A percentile compares a stretch with the other conserved stretches of the same genome.
These are phyloP conservation scores for Plenodomus tracheiphilus DNA, from an alignment of 2,329 filamentous ascomycete genomes.

Conservation along the genomic window DNA sequence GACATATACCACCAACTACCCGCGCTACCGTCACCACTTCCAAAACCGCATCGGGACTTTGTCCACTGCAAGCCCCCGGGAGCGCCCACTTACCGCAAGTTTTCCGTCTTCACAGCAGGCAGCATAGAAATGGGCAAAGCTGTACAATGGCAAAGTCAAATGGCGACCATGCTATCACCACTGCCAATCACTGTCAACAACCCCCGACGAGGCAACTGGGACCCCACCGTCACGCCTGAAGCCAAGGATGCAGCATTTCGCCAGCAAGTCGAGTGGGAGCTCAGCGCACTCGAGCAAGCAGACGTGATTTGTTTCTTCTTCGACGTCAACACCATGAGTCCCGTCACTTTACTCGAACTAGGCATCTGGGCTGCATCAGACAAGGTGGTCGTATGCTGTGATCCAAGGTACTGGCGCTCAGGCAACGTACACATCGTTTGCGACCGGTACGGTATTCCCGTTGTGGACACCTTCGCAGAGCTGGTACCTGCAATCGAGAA, in stretches of 20 bases:
- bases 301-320: conserved; percentile 63
- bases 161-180: conserved; percentile 48
- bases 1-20: conserved; percentile 28
- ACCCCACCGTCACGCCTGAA: conserved; percentile 55
- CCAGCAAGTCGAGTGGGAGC: conserved; percentile 65
- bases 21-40: conserved; percentile 10
- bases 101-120: conserved; percentile 62
- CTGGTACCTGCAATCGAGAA: conserved; percentile 44
- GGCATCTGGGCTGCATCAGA: conserved; percentile 54
- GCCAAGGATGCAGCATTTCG: conserved; percentile 49
- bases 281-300: conserved; percentile 58
- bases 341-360: conserved; percentile 64
- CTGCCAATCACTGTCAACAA: conserved; percentile 60
- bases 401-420: conserved; percentile 58
- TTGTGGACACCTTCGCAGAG: conserved; percentile 50
- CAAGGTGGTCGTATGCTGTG: conserved; percentile 59
- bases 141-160: conserved; percentile 57
- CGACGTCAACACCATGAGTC: conserved; percentile 55
- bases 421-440: conserved; percentile 66
- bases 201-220: conserved; percentile 62
- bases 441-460: conserved; percentile 50
- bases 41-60: conserved; percentile 14
- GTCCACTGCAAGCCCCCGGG: conserved; percentile 21
- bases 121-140: conserved; percentile 53
- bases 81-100: conserved; percentile 19